A percentile compares a stretch with the other conserved stretches of the same genome.
Evolutionary conservation across 768 basidiomycete genomes (phyloP).

Genomic region (Goffeauzyma gilvescens): DNA sequence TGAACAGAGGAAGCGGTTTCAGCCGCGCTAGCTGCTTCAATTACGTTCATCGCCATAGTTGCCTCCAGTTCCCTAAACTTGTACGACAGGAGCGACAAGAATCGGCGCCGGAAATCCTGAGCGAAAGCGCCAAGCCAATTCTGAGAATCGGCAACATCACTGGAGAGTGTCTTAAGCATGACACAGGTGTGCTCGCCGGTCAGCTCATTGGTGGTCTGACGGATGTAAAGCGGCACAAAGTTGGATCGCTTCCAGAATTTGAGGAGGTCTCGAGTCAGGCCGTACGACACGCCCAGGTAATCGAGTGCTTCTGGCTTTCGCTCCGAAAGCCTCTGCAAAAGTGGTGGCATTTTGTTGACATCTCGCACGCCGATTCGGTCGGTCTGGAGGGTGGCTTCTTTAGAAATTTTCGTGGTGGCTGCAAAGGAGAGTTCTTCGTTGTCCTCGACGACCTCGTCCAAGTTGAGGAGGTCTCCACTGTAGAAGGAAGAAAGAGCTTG

Average conservation of each 20-base stretch:
- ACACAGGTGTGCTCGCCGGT: constrained; percentile 94
- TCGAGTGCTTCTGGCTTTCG: constrained; percentile 75
- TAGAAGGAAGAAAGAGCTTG: constrained; percentile 76
- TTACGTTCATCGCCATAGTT: constrained; percentile 63
- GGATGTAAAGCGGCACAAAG: constrained; percentile 75
- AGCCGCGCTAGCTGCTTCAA: constrained; percentile 56
- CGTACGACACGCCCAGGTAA: constrained; percentile 91
- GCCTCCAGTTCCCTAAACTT: constrained; percentile 88
- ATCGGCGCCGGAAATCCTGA: constrained; percentile 76
- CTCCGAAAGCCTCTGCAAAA: constrained; percentile 75
- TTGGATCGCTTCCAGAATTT: constrained; percentile 92
- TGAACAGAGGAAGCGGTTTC: constrained; percentile 7
- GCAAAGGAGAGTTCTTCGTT: constrained; percentile 46
- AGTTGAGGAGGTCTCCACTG: constrained; percentile 72
- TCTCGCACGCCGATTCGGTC: constrained; percentile 57
- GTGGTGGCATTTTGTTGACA: constrained; percentile 64
- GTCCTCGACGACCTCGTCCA: constrained; percentile 48
- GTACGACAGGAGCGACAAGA: constrained; percentile 73
- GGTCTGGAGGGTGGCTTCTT: constrained; percentile 47
- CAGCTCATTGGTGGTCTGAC: constrained; percentile 82
- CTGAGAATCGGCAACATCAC: constrained; percentile 44
- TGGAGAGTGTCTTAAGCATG: constrained; percentile 62
- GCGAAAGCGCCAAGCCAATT: constrained; percentile 81
- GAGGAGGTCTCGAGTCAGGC: constrained; percentile 67
- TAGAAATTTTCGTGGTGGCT: constrained; percentile 27